These are phyloP conservation scores for Dioscorea dumetorum DNA, from an alignment of 106 monocot genomes.

Conservation along the genomic window DNA sequence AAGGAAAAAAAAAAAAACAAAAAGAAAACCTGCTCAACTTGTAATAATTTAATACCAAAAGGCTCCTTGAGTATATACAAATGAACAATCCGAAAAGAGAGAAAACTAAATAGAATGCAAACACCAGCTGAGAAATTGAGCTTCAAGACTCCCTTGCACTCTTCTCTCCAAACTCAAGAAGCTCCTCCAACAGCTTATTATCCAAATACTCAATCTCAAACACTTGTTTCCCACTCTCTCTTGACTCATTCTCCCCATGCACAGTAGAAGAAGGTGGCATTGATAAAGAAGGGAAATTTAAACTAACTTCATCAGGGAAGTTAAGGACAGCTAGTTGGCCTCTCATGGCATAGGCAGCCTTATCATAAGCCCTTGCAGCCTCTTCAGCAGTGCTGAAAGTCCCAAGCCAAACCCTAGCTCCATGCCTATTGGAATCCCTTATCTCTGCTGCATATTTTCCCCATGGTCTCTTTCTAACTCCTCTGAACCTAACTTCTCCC, in stretches of 20 bases:
- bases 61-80: too few species aligned
- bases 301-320: slow-evolving; percentile 12
- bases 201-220: slow-evolving; percentile 21
- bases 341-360: slow-evolving; percentile 10
- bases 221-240: slow-evolving; percentile 5
- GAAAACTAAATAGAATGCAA: too few species aligned
- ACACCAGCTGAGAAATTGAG: too few species aligned
- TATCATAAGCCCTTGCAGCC: slow-evolving; percentile 8
- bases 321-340: slow-evolving; percentile 14
- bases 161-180: slow-evolving; percentile 8
- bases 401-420: slow-evolving; percentile 7
- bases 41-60: too few species aligned
- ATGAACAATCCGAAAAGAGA: too few species aligned
- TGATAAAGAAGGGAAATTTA: neutral
- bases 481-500: neutral
- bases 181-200: slow-evolving; percentile 15
- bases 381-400: slow-evolving; percentile 9
- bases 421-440: slow-evolving; percentile 5
- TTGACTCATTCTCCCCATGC: neutral
- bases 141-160: neutral
- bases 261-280: neutral
- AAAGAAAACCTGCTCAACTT: too few species aligned
- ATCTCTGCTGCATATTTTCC: slow-evolving; percentile 13
- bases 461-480: slow-evolving; percentile 9
- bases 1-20: too few species aligned